Conservation (phyloP, 2,329 filamentous ascomycete genomes). For the Pseudogymnoascus sp. region DNA sequence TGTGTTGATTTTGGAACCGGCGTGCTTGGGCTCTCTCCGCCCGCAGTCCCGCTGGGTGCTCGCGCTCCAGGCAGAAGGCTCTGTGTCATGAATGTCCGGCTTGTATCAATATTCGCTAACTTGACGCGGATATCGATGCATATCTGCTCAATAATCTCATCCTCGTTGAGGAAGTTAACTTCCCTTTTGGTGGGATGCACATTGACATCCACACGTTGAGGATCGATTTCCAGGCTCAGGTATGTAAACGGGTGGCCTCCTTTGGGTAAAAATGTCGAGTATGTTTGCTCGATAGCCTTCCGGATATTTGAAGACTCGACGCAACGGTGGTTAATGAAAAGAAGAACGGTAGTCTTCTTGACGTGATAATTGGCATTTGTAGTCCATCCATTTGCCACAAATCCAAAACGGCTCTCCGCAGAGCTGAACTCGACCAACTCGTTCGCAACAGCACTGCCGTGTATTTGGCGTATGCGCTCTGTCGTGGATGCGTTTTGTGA, state of each 20-base stretch:
- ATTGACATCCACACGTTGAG: constrained; percentile 88
- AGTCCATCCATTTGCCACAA: constrained; percentile 70
- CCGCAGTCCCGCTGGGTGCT: constrained; percentile 27
- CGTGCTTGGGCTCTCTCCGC: constrained; percentile 15
- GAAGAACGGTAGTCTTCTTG: constrained; percentile 77
- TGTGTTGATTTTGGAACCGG: constrained; percentile 31
- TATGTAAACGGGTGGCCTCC: constrained; percentile 92
- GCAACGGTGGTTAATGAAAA: constrained; percentile 95
- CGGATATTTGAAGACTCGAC: constrained; percentile 86
- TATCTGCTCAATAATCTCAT: constrained; percentile 84
- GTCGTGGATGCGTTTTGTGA: constrained; percentile 62
- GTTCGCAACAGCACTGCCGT: constrained; percentile 76
- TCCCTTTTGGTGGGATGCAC: constrained; percentile 95
- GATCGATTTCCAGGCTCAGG: constrained; percentile 85
- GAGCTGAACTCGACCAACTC: constrained; percentile 74
- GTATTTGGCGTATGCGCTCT: constrained; percentile 85
- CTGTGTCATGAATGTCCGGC: constrained; percentile 89
- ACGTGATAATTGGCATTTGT: constrained; percentile 94
- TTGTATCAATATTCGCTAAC: constrained; percentile 82
- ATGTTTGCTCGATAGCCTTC: constrained; percentile 86
- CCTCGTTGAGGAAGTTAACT: constrained; percentile 95
- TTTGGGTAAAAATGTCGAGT: constrained; percentile 81
- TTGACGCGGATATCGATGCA: constrained; percentile 72
- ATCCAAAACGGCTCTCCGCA: constrained; percentile 71
- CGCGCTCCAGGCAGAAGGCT: constrained; percentile 69